Percentiles rank a stretch among this genome's conserved stretches.
These are phyloP conservation scores for Phanerochaete carnosa DNA, from an alignment of 768 basidiomycete genomes.

Conservation along the genomic window DNA sequence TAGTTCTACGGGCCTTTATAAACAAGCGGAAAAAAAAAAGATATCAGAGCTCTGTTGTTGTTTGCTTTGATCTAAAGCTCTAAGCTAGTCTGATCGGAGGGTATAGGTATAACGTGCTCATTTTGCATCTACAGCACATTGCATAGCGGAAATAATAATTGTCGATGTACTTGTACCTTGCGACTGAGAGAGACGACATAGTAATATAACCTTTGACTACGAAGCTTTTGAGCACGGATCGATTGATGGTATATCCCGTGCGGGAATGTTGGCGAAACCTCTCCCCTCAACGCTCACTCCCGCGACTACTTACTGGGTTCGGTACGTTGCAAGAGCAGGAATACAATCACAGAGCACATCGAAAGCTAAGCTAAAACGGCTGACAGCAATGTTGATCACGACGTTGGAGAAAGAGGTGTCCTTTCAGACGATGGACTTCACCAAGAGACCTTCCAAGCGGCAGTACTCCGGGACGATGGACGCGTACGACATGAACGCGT, in stretches of 20 bases:
- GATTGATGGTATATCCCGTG: neutral
- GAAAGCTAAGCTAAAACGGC: constrained; percentile 9
- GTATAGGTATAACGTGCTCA: neutral
- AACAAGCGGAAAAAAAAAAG: neutral
- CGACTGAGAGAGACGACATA: neutral
- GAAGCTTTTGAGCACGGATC: neutral
- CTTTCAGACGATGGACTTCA: constrained; percentile 37
- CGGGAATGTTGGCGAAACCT: neutral
- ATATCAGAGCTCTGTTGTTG: neutral
- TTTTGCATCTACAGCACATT: neutral
- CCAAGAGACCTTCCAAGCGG: constrained; percentile 74
- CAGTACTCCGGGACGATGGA: constrained; percentile 83
- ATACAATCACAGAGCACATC: constrained; percentile 7
- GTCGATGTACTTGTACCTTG: neutral
- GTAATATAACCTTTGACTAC: neutral
- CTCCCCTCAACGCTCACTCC: neutral
- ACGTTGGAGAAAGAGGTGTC: neutral
- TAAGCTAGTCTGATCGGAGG: neutral
- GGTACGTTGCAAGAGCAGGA: constrained; percentile 1
- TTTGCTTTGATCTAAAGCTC: neutral
- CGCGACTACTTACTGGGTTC: neutral
- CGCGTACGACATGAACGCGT: constrained; percentile 84
- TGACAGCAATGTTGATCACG: neutral
- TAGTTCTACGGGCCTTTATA: too few species aligned
- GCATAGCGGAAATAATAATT: neutral